Base-by-base conservation (phyloP, 192 early-diverging fungal species). In the Coemansia sp. region DNA sequence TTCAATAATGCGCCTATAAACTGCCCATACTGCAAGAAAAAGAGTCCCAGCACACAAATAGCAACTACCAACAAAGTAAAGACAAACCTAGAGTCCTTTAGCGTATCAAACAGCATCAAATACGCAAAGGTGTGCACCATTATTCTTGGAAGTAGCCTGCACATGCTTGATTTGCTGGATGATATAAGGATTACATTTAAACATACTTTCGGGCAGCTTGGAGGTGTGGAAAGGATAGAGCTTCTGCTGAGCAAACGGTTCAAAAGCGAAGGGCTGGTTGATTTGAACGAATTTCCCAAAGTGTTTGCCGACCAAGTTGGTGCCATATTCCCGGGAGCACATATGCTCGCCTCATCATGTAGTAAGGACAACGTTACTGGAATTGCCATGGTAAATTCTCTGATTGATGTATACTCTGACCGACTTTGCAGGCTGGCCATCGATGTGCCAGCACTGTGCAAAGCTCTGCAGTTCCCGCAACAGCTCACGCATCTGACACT, bases 401-500 rank as follows among this genome's bases (percentile, higher is more conserved):
- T 57, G 30, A 26, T 57, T 4, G 55, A 57, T 16, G 24, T 35
- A 5, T 57, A 57, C 34, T 57, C 26, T 6, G 33, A 57, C 33
- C 8, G 55, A 30, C 55, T 57, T 9, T 34, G 26, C 33, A 57
- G 33, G 9, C 24, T 57, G 14, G 21, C 33, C 6, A 23, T 57
- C 14, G 55, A 57, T 57, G 33, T 57, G 26, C 55, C 55, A 33
- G 21, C 33, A 35, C 55, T 57, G 11, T 57, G 55, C 33, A 57
- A 26, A 12, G 15, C 55, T 21, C 15, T 35, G 1, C 14, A 23
- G 33, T 57, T 57, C 11, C 21, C 55, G 3, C 55, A 16, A 34
- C 9, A 33, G 33, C 55, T 57, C 16, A 57, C 55, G 1, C 55
- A 57, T 26, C 55, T 57, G 24, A 21, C 33, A 1, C 16, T 57